Evolutionary conservation across 257 asterid species (phyloP), one percentile per base, ranked within the genome.

Genomic region (Primulina huaijiensis): DNA sequence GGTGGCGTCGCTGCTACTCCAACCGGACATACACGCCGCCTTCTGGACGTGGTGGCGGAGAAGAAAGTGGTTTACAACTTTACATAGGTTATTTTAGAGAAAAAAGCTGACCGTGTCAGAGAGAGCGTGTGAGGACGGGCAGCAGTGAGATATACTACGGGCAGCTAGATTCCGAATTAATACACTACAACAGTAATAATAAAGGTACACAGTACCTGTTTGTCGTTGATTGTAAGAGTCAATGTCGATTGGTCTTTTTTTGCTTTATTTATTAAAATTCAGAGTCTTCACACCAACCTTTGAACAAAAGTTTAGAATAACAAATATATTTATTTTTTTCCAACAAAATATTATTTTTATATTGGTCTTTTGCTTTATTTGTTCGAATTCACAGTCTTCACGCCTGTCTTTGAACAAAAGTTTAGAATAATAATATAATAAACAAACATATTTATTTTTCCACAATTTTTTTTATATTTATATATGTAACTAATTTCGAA

Each of bases 81-180:
- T 23, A 23, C 25, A 23, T 23, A 23, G 25, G 25, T 23, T 23
- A 23, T 23, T 23, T 23, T 23, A 23, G 77, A 73, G 76, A 77
- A 77, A 77, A 77, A 79, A 78, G 77, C 75, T 74, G 92, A 73
- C 85, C 83, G 83, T 23, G 77, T 79, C 87, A 66, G 77, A 60
- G 74, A 75, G 53, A 40, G 72, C 58, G 82, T 58, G 79, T 35
- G 87, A 62, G 67, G 27, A 69, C 87, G 92, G 97, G 92, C 86
- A 88, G 87, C 64, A 59, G 83, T 67, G 81, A 9, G 76, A 82
- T 82, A 85, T 80, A 82, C 79, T 57, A 23, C 86, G 92, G 92
- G 92, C 82, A 85, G 83, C 59, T 82, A 5, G 76, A 82, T 82
- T 85, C 74, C 76, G 63, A 70, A 60, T 76, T 72, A 21, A 29